phyloP scores from a whole-genome alignment of 306 rosid genomes.

The Lathyrus sativus region DNA sequence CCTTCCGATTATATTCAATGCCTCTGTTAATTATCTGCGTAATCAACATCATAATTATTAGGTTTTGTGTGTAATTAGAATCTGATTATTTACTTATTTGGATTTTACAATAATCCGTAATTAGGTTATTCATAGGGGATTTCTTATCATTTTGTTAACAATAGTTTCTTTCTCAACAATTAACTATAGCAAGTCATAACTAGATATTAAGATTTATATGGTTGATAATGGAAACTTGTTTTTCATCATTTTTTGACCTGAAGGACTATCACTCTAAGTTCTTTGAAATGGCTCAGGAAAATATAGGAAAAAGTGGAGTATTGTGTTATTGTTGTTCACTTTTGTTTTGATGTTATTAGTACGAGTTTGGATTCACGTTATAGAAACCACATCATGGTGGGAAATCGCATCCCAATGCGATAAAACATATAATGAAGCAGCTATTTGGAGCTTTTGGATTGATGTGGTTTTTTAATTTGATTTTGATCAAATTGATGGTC shows the following conservation, averaged over 20 bases:
- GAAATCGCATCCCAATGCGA: no score
- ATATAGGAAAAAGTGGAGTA: neutral
- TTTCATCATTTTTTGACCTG: neutral
- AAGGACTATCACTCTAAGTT: neutral
- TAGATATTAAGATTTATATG: neutral
- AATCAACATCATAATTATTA: neutral
- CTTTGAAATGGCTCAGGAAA: conserved; percentile 4
- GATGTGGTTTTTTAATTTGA: no score
- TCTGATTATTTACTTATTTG: no score
- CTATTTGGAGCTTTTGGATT: no score
- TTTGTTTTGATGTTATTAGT: neutral
- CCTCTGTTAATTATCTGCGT: neutral
- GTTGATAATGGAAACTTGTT: conserved; percentile 5
- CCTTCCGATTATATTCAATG: neutral
- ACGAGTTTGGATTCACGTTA: neutral
- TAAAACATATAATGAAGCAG: no score
- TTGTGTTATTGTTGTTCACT: neutral
- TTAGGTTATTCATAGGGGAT: no score
- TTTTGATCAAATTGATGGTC: no score
- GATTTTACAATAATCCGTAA: no score
- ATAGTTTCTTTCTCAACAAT: neutral
- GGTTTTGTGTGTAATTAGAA: neutral
- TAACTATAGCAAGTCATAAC: neutral
- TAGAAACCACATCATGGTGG: no score
- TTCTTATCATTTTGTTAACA: neutral